phyloP scores from a whole-genome alignment of 768 basidiomycete genomes.

The Glaciozyma antarctica region DNA sequence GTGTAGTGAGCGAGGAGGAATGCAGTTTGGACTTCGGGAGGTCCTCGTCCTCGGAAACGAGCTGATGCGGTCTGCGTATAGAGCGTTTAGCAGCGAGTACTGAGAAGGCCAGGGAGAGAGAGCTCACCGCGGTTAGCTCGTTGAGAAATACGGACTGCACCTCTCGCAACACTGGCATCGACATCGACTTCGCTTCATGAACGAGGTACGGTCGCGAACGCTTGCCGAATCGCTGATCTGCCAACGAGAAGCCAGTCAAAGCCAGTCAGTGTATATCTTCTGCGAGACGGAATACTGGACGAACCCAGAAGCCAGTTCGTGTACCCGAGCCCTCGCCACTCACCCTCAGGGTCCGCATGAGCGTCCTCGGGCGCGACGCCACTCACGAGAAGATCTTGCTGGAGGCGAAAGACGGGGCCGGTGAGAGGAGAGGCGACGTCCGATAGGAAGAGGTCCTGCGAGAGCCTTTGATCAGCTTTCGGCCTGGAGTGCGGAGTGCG shows the following conservation, averaged over 20 bases:
- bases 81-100: too few relatives aligned
- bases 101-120: conserved; percentile 36
- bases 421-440: conserved; percentile 34
- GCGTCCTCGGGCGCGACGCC: conserved; percentile 19
- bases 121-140: conserved; percentile 39
- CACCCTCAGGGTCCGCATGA: conserved; percentile 35
- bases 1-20: conserved; percentile 26
- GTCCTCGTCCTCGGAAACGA: conserved; percentile 18
- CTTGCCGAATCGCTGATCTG: conserved; percentile 42
- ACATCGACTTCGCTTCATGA: conserved; percentile 43
- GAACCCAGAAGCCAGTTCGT: conserved; percentile 39
- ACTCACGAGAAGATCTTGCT: conserved; percentile 38
- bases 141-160: conserved; percentile 37
- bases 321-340: conserved; percentile 43
- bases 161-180: conserved; percentile 41
- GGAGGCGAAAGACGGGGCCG: conserved; percentile 43
- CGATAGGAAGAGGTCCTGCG: conserved; percentile 8
- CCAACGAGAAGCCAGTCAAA: not conserved
- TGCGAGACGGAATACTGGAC: not conserved
- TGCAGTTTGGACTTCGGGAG: conserved; percentile 13
- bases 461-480: not conserved
- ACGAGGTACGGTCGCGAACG: conserved; percentile 43
- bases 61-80: conserved; percentile 40
- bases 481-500: not conserved
- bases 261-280: too few relatives aligned